A percentile compares a stretch with the other conserved stretches of the same genome.
Evolutionary conservation across 2,329 filamentous ascomycete genomes (phyloP).

Genomic region (Sporothrix sp.): DNA sequence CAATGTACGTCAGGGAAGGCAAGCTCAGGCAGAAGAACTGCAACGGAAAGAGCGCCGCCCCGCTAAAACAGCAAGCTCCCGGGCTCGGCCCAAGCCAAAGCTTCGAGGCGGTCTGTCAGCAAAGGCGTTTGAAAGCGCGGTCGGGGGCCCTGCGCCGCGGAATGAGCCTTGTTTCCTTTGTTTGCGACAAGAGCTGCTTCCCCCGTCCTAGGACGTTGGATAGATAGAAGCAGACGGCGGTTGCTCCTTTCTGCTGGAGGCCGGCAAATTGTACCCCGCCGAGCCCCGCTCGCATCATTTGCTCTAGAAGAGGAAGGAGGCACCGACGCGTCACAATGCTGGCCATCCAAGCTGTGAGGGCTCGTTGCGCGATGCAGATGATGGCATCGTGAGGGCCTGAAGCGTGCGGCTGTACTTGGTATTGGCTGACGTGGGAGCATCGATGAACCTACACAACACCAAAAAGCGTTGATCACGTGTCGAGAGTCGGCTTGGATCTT

Average conservation of each 20-base stretch:
- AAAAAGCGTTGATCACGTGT: no score
- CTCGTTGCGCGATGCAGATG: no score
- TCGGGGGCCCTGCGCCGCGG: no score
- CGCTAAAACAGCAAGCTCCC: constrained; percentile 4
- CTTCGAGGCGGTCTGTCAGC: background rate
- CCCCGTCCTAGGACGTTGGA: no score
- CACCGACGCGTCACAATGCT: background rate
- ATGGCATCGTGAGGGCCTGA: no score
- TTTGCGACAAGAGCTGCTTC: no score
- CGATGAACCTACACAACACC: no score
- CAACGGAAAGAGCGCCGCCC: constrained; percentile 1
- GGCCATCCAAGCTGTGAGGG: background rate
- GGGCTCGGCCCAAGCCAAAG: no score
- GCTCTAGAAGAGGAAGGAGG: background rate
- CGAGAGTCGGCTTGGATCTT: no score
- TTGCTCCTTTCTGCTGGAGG: background rate
- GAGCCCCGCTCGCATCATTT: constrained; percentile 12
- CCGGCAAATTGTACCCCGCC: constrained; percentile 9
- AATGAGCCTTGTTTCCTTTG: background rate
- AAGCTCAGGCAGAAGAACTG: constrained; percentile 6
- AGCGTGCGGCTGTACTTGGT: no score
- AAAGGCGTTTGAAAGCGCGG: no score
- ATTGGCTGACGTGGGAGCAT: no score
- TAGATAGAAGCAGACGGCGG: background rate
- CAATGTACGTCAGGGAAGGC: background rate